Conservation (phyloP, 768 basidiomycete species). For the Phlegmacium glaucopus region DNA sequence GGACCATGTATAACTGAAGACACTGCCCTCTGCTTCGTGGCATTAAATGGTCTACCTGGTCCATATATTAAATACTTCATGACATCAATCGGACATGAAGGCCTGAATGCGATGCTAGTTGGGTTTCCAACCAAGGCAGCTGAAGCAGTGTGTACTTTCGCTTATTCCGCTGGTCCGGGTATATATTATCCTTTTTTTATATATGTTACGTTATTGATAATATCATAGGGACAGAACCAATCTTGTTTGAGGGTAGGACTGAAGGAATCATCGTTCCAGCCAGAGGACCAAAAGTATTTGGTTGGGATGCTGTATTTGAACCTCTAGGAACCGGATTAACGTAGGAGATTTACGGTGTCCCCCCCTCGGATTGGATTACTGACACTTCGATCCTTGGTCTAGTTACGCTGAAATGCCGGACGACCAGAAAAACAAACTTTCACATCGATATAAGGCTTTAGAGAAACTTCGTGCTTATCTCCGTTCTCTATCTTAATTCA, state of each 20-base stretch:
- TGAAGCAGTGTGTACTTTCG: conserved; percentile 93
- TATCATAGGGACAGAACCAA: conserved; percentile 54
- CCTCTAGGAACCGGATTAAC: conserved; percentile 74
- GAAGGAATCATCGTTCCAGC: conserved; percentile 88
- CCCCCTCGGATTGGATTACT: not conserved
- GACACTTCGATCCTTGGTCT: conserved; percentile 4
- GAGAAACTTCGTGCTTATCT: conserved; percentile 58
- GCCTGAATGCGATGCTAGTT: conserved; percentile 80
- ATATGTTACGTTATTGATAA: not conserved
- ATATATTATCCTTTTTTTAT: not conserved
- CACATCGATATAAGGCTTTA: conserved; percentile 73
- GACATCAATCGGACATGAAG: conserved; percentile 78
- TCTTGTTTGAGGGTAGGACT: conserved; percentile 78
- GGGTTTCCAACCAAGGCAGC: conserved; percentile 78
- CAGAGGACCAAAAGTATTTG: conserved; percentile 74
- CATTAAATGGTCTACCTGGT: conserved; percentile 88
- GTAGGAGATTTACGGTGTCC: conserved; percentile 35
- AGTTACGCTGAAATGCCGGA: conserved; percentile 78
- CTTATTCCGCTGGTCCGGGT: conserved; percentile 84
- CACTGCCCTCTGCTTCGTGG: conserved; percentile 89
- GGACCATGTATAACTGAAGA: conserved; percentile 77
- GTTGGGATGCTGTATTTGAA: conserved; percentile 90
- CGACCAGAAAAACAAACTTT: conserved; percentile 67
- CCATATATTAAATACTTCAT: conserved; percentile 98
- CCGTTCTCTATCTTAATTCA: conserved; percentile 24